Base-by-base conservation (phyloP, 257 asterid genomes). In the Solanum paucissectum region DNA sequence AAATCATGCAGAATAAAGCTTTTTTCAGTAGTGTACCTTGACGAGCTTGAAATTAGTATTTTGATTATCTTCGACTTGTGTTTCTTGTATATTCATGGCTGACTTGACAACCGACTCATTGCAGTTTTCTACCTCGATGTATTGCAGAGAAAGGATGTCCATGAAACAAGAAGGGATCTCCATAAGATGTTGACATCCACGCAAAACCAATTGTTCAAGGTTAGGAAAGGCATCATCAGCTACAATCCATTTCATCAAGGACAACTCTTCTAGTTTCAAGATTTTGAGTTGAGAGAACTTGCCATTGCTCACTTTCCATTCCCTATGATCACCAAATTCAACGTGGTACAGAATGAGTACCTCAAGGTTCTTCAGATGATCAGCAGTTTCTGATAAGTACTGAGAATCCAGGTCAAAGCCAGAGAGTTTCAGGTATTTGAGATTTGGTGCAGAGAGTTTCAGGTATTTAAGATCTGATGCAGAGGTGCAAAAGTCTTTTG, bases 391-490 rank as follows among this genome's bases (percentile, higher is more conserved):
- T 46, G 89, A 88, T 3, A 83, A 71, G 11, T 37, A 37, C 9
- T 18, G 42, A 83, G 66, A 29, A 3, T 76, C 55, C 36, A 83
- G n/a, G 25, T 1, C 0, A 18, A 81, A 40, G 66, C n/a, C 23
- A 25, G 73, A 77, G 32, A 85, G 27, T 7, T 76, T 77, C 9
- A 88, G 25, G 23, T 76, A 85, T 29, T 85, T 85, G 13, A 88
- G 86, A 77, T 76, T 85, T 60, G 66, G 23, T 5, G 88, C 83
- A 10, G 86, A 85, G 21, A 32, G 8, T 14, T 52, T 52, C 0
- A n/a, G n/a, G n/a, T n/a, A n/a, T n/a, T n/a, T n/a, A n/a, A n/a
- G n/a, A n/a, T n/a, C n/a, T n/a, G n/a, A n/a, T n/a, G n/a, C n/a
- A n/a, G n/a, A n/a, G n/a, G n/a, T n/a, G n/a, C n/a, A n/a, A 52